phyloP scores from a whole-genome alignment of 805 yeast genomes.

The Starmerella apicola region DNA sequence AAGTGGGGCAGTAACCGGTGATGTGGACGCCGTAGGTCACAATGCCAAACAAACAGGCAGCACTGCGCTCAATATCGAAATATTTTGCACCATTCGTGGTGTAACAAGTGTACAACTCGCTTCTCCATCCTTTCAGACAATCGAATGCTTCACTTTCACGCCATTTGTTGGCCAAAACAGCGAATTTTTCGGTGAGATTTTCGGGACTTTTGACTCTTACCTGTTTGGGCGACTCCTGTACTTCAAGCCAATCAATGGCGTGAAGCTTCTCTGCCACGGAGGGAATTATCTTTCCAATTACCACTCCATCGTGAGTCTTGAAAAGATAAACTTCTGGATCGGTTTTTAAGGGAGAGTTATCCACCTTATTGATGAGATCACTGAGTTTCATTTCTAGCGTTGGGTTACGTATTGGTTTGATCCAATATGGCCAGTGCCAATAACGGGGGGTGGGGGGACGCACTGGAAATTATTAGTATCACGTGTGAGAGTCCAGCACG shows the following conservation, averaged over 20 bases:
- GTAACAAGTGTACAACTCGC: conserved; percentile 68
- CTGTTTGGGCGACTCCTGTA: neutral
- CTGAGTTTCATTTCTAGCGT: conserved; percentile 2
- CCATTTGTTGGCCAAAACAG: conserved; percentile 20
- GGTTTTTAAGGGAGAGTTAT: conserved; percentile 14
- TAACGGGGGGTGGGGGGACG: no score
- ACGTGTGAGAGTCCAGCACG: no score
- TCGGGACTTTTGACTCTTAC: conserved; percentile 7
- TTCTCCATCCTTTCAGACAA: conserved; percentile 51
- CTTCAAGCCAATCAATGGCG: conserved; percentile 4
- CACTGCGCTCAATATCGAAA: conserved; percentile 63
- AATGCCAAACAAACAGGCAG: conserved; percentile 71
- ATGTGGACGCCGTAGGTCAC: conserved; percentile 84
- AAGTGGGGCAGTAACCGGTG: conserved; percentile 45
- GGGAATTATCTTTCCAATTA: conserved; percentile 19
- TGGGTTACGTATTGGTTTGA: no score
- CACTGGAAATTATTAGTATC: no score
- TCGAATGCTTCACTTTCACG: conserved; percentile 18
- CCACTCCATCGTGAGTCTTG: conserved; percentile 25
- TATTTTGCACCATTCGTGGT: conserved; percentile 45
- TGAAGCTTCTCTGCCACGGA: conserved; percentile 10
- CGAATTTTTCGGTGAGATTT: conserved; percentile 11
- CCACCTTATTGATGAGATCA: conserved; percentile 8
- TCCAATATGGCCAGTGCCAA: no score
- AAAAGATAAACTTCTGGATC: conserved; percentile 19